Conservation (phyloP, 495 filamentous ascomycete genomes). For the Sordaria brevicollis region DNA sequence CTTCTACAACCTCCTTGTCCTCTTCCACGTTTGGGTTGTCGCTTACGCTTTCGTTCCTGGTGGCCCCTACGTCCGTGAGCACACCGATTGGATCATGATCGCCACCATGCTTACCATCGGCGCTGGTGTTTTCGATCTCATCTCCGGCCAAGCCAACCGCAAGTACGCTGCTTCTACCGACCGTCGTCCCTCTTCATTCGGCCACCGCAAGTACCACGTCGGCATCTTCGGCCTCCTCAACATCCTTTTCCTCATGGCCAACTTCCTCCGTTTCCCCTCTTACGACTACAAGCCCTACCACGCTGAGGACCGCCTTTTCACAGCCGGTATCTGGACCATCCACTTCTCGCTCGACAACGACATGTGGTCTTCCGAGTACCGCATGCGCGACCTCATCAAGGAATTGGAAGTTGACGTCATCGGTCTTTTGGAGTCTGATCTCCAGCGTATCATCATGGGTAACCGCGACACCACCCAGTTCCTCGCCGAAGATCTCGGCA, state of each 20-base stretch:
- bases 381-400: conserved; percentile 85
- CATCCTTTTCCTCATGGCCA: conserved; percentile 66
- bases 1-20: conserved; percentile 79
- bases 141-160: conserved; percentile 27
- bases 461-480: conserved; percentile 95
- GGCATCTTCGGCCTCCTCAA: conserved; percentile 53
- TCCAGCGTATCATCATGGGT: conserved; percentile 99
- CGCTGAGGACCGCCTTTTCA: conserved; percentile 72
- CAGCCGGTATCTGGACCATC: conserved; percentile 96
- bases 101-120: conserved; percentile 77
- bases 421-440: conserved; percentile 85
- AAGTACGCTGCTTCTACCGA: conserved; percentile 2
- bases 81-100: conserved; percentile 90
- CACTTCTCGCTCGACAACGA: conserved; percentile 98
- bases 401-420: conserved; percentile 93
- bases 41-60: conserved; percentile 99
- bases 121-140: conserved; percentile 70
- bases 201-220: conserved; percentile 41
- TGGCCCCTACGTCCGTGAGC: conserved; percentile 84
- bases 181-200: conserved; percentile 15
- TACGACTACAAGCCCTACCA: conserved; percentile 89
- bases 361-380: conserved; percentile 95
- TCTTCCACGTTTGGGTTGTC: conserved; percentile 97
- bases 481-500: conserved; percentile 89
- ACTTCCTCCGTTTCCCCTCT: conserved; percentile 89